Percentiles rank a stretch among this genome's conserved stretches.
Evolutionary conservation across 768 basidiomycete species (phyloP).

Genomic region (Suillus tomentosus): DNA sequence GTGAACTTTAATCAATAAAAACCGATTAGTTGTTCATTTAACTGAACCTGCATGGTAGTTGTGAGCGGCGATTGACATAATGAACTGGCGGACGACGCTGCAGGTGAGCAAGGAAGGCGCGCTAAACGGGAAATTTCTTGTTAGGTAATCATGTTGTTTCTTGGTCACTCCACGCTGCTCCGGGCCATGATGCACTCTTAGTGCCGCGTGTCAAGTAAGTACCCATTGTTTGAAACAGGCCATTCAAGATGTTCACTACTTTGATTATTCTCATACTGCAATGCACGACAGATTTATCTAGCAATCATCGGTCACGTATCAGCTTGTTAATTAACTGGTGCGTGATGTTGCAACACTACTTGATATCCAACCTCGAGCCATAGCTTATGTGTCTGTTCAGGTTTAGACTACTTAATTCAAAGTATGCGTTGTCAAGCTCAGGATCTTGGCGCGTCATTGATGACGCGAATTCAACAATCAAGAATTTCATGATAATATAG

Average conservation of each 20-base stretch:
- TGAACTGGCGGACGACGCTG: constrained; percentile 18
- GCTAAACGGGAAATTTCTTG: constrained; percentile 31
- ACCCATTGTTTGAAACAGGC: too few relatives aligned
- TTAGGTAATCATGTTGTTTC: constrained; percentile 32
- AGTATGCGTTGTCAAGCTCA: background rate
- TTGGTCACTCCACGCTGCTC: background rate
- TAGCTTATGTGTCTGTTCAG: background rate
- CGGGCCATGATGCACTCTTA: too few relatives aligned
- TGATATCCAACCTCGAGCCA: background rate
- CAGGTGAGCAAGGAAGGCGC: constrained; percentile 25
- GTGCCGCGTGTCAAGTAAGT: too few relatives aligned
- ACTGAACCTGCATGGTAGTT: constrained; percentile 62
- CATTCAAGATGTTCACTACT: too few relatives aligned
- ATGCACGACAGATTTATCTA: too few relatives aligned
- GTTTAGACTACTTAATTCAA: background rate
- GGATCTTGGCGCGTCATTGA: background rate
- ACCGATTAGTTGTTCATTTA: constrained; percentile 63
- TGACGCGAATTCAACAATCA: background rate
- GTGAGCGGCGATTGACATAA: constrained; percentile 8
- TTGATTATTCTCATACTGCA: too few relatives aligned
- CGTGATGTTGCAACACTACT: background rate
- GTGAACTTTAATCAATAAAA: constrained; percentile 5
- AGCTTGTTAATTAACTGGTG: too few relatives aligned
- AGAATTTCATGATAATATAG: background rate
- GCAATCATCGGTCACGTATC: too few relatives aligned